phyloP scores from a whole-genome alignment of 2,329 filamentous ascomycete genomes.

The Pestalotiopsis fici region DNA sequence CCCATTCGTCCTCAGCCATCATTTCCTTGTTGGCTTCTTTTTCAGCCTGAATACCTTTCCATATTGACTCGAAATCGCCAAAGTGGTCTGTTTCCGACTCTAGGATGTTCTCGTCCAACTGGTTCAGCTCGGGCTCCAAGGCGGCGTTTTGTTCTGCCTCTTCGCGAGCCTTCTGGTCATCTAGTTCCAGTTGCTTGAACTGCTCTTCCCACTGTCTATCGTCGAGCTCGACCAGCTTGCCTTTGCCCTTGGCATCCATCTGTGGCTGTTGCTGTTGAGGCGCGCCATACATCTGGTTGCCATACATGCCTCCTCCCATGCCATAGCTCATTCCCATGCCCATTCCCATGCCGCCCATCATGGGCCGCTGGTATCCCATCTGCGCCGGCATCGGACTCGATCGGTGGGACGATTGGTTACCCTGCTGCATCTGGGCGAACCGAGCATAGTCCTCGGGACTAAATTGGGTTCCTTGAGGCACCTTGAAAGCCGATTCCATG shows the following conservation, averaged over 20 bases:
- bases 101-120: slow-evolving; percentile 70
- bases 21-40: slow-evolving; percentile 68
- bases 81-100: slow-evolving; percentile 74
- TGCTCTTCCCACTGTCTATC: slow-evolving; percentile 96
- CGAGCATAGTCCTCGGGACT: slow-evolving; percentile 82
- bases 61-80: slow-evolving; percentile 88
- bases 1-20: slow-evolving; percentile 62
- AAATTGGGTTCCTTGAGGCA: slow-evolving; percentile 63
- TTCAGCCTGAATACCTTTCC: slow-evolving; percentile 80
- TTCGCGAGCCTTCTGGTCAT: slow-evolving; percentile 52
- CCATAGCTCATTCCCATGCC: slow-evolving; percentile 55
- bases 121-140: slow-evolving; percentile 84
- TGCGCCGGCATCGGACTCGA: slow-evolving; percentile 61
- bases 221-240: slow-evolving; percentile 90
- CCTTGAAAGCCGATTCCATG: slow-evolving; percentile 73
- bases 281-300: slow-evolving; percentile 54
- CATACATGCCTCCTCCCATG: slow-evolving; percentile 55
- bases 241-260: slow-evolving; percentile 73
- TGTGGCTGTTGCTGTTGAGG: slow-evolving; percentile 43
- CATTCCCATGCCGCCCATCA: slow-evolving; percentile 39
- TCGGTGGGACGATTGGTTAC: slow-evolving; percentile 41
- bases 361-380: slow-evolving; percentile 46
- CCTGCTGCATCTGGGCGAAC: slow-evolving; percentile 73
- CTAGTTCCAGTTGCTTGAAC: slow-evolving; percentile 83
- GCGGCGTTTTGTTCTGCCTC: slow-evolving; percentile 47